Evolutionary conservation across 2,329 filamentous ascomycete genomes (phyloP).

Genomic region (Colletotrichum incanum): DNA sequence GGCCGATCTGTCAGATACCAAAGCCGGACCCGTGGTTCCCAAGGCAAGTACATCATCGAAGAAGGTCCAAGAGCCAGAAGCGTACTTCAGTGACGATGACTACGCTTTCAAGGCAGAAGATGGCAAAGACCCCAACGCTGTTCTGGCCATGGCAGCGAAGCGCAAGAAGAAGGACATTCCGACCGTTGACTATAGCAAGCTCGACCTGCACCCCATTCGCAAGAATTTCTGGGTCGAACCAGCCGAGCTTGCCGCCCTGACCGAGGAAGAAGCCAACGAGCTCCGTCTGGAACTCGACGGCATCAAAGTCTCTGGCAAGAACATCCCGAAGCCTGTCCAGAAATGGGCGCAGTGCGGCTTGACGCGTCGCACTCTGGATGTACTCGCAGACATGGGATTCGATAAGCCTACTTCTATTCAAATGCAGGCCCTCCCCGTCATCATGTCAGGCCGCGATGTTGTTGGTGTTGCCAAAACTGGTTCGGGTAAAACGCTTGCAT

Average conservation of each 20-base stretch:
- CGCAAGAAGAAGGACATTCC: slow-evolving; percentile 98
- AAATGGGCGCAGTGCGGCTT: slow-evolving; percentile 98
- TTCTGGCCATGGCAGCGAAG: slow-evolving; percentile 71
- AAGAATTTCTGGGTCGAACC: slow-evolving; percentile 98
- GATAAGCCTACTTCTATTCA: slow-evolving; percentile 95
- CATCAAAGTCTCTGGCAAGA: slow-evolving; percentile 91
- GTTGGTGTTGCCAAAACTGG: slow-evolving; percentile 98
- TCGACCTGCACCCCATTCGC: slow-evolving; percentile 87
- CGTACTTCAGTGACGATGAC: slow-evolving; percentile 92
- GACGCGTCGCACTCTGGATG: slow-evolving; percentile 87
- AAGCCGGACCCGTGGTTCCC: slow-evolving; percentile 47
- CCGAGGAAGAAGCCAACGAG: slow-evolving; percentile 85
- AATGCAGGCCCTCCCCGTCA: slow-evolving; percentile 92
- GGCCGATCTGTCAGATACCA: slow-evolving; percentile 73
- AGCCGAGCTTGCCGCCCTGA: slow-evolving; percentile 85
- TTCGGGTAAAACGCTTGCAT: slow-evolving; percentile 97
- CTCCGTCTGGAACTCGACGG: slow-evolving; percentile 91
- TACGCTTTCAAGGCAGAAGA: slow-evolving; percentile 68
- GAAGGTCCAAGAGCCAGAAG: slow-evolving; percentile 79
- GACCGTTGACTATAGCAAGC: slow-evolving; percentile 86
- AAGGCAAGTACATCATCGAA: slow-evolving; percentile 56
- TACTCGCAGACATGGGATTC: slow-evolving; percentile 86
- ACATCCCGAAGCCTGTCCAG: slow-evolving; percentile 92
- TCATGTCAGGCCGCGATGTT: slow-evolving; percentile 96
- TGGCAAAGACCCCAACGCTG: slow-evolving; percentile 62